phyloP scores from a whole-genome alignment of 1,284 basidiomycete genomes.

The Anthracocystis walkeri region DNA sequence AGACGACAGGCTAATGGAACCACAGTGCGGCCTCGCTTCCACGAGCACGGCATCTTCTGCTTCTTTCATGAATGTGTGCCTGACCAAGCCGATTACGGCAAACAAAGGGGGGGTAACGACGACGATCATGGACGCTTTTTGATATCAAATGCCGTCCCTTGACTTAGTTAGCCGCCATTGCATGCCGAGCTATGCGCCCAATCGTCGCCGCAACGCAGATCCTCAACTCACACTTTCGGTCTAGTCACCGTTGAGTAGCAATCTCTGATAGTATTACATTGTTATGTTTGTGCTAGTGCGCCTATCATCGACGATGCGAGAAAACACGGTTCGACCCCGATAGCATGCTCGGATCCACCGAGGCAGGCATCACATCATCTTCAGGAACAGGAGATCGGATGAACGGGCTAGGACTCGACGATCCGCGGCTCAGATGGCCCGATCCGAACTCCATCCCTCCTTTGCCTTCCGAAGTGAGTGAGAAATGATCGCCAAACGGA shows the following conservation, averaged over 20 bases:
- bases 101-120: background rate
- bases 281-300: constrained; percentile 1
- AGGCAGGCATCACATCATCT: constrained; percentile 48
- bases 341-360: constrained; percentile 55
- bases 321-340: constrained; percentile 28
- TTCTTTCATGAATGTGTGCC: background rate
- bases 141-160: background rate
- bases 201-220: background rate
- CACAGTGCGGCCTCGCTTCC: constrained; percentile 1
- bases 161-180: background rate
- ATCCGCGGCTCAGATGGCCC: constrained; percentile 33
- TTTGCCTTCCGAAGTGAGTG: constrained; percentile 33
- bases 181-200: constrained; percentile 23
- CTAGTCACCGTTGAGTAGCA: background rate
- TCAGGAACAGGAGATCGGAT: constrained; percentile 48
- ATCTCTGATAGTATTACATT: constrained; percentile 34
- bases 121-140: background rate
- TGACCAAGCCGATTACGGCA: background rate
- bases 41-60: background rate
- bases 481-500: constrained; percentile 35
- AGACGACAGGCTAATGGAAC: background rate
- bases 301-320: constrained; percentile 23
- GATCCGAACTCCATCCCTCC: constrained; percentile 33
- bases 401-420: constrained; percentile 49
- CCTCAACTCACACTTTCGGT: background rate